These are phyloP conservation scores for Massariosphaeria phaeospora DNA, from an alignment of 495 filamentous ascomycete species.

Conservation along the genomic window DNA sequence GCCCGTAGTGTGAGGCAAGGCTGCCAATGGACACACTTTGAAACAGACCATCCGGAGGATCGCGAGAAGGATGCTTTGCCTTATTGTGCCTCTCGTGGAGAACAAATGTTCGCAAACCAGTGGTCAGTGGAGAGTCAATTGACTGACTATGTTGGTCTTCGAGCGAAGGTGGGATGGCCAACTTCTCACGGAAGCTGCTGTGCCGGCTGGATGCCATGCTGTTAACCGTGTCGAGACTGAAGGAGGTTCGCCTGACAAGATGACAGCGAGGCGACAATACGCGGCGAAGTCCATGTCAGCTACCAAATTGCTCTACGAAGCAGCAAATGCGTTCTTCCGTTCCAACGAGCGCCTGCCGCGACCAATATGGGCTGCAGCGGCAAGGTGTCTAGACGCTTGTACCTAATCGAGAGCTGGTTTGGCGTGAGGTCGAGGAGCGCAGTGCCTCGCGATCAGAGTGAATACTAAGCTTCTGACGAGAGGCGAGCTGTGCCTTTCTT, in stretches of 20 bases:
- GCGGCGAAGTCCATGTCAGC: too few species aligned
- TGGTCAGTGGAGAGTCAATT: neutral
- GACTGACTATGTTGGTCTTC: too few species aligned
- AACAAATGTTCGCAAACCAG: conserved; percentile 10
- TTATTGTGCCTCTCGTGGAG: conserved; percentile 1
- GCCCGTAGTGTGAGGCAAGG: neutral
- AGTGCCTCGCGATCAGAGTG: neutral
- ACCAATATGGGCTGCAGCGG: conserved; percentile 5
- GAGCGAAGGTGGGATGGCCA: too few species aligned
- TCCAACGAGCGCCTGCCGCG: conserved; percentile 13
- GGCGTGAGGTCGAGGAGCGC: neutral
- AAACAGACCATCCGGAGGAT: conserved; percentile 3
- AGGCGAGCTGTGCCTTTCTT: neutral
- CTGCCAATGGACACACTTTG: neutral
- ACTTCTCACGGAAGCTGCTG: too few species aligned
- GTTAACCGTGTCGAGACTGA: too few species aligned
- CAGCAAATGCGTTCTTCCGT: neutral
- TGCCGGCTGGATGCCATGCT: too few species aligned
- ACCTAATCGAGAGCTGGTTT: conserved; percentile 1
- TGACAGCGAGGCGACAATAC: too few species aligned
- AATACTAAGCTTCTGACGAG: conserved; percentile 20
- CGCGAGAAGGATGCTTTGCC: neutral
- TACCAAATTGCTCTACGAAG: neutral
- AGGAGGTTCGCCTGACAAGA: too few species aligned
- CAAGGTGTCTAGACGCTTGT: conserved; percentile 1